Base-by-base conservation (phyloP, 2,329 filamentous ascomycete species). In the Venturiaceae sp. region DNA sequence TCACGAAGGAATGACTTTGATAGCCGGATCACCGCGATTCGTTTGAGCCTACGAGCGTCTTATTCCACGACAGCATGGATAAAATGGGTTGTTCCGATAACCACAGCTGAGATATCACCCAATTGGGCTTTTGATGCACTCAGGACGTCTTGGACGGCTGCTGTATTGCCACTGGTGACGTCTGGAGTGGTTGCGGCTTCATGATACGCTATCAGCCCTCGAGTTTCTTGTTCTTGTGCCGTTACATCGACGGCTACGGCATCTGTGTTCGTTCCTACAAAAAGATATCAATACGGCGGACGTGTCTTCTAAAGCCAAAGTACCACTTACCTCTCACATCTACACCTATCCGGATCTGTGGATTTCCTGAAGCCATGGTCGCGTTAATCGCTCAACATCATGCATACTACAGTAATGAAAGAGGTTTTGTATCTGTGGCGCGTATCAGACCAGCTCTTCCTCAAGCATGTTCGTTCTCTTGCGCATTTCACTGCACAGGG, bases 11-110 rank as follows among this genome's bases (percentile, higher is more conserved):
- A 80, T 2, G 72, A 71, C 2, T 74, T 73, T 41, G 74, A 77
- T 19, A 81, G 68, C 14, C 80, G 75, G 46, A 83, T 65, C 16
- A 83, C 75, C 11, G 79, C 80, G 6, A 83, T 80, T 54, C 72
- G 72, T 11, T 75, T 75, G 5, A 83, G 68, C 14, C 79, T 74
- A 26, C 73, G 70, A 3, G 72, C 70, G 66, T 82, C 77, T 9
- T 75, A 73, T 53, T 79, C 77, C 11, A 80, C 69, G 7, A 81
- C 75, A 5, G 77, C 77, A 60, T 80, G 80, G 50, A 80, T 72
- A 60, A 80, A 80, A 66, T 79, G 37, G 0, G 79, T 82, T 1
- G 77, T 80, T 28, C 78, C 78, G 55, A 81, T 75, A 7, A 76
- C 78, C 4, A 80, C 73, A 59, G 75, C 77, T 16, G 68, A 70